Evolutionary conservation across 202 grass and related monocot species (phyloP).

Genomic region (Schoenoplectus triqueter): DNA sequence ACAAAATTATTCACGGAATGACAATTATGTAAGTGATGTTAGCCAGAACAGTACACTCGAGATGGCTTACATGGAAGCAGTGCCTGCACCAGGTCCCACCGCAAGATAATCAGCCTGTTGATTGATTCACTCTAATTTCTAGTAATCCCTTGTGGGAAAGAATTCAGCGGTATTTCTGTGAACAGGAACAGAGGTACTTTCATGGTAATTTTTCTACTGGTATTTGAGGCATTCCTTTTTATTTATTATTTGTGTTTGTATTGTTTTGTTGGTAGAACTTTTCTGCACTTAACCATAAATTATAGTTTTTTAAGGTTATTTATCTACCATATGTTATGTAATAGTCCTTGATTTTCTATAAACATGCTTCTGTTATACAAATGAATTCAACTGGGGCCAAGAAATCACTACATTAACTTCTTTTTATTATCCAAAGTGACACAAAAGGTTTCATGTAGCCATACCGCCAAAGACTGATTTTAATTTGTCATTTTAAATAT

Average conservation of each 20-base stretch:
- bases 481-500: background rate
- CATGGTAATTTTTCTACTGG: too few relatives aligned
- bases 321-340: background rate
- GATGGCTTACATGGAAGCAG: constrained; percentile 39
- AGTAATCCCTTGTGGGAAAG: background rate
- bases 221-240: background rate
- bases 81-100: constrained; percentile 40
- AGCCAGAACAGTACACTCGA: constrained; percentile 44
- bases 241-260: background rate
- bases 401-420: background rate
- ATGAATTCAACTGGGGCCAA: background rate
- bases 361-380: too few relatives aligned
- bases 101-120: constrained; percentile 38
- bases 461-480: background rate
- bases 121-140: background rate
- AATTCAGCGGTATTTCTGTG: background rate
- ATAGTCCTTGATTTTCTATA: background rate
- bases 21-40: constrained; percentile 37
- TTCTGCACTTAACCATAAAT: background rate
- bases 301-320: background rate
- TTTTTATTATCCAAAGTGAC: background rate
- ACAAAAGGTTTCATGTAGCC: background rate
- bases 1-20: constrained; percentile 27
- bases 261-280: background rate
- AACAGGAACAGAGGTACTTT: too few relatives aligned